Base-by-base conservation (phyloP, 805 yeast species). In the Metahyphopichia silvanorum region DNA sequence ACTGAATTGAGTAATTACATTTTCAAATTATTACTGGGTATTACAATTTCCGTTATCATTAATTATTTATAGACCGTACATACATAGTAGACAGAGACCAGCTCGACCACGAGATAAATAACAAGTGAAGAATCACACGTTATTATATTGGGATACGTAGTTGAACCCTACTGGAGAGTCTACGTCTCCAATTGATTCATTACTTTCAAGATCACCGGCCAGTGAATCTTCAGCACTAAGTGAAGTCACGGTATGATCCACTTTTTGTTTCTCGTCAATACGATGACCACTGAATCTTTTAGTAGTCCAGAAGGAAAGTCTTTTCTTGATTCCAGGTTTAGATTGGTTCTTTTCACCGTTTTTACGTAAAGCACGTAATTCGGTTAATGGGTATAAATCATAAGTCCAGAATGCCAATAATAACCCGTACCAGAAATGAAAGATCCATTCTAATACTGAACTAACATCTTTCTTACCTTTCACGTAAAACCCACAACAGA, bases 331-430 rank as follows among this genome's bases (percentile, higher is more conserved):
- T 13, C 18, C 20, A 14, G 36, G 15, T n/a, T 25, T 17, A 5
- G 12, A 18, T 15, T 27, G 14, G 14, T 7, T 23, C 14, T 12
- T 16, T 8, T 4, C 22, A 16, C 12, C 7, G 25, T 29, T 25
- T 31, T 33, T 16, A 35, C 36, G 32, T 26, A 42, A 11, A 37
- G 43, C 37, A 33, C 39, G 19, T 13, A 44, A 37, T 27, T 53
- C 58, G 10, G 55, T 53, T 33, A 53, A 44, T 35, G 58, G 58
- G 37, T 51, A 49, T 28, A 53, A 45, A 32, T 51, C 58, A 31
- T 51, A 53, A 18, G 56, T 49, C 55, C 56, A 53, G 37, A 53
- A 53, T 5, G 50, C 54, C 35, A 51, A 32, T 21, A 53, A 39
- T 16, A 49, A 37, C 4, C 55, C 54, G 34, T 53, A 53, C 54